Evolutionary conservation across 1,139 yeast species (phyloP), one percentile per base, ranked within the genome.

Genomic region (Scheffersomyces segobiensis): DNA sequence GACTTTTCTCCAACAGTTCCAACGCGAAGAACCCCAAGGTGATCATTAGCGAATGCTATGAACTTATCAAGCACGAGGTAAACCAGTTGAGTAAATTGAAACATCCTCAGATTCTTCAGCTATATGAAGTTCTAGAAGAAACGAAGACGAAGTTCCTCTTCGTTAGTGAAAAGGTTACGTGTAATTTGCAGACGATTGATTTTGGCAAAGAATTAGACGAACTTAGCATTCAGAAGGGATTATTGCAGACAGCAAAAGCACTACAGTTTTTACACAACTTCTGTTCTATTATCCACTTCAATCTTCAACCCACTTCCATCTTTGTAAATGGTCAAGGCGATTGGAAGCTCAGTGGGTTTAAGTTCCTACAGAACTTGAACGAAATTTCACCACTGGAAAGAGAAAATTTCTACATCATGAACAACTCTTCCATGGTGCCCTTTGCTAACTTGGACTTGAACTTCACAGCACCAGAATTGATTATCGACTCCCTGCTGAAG

Each of bases 61-160:
- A 79, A 60, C 67, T 78, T 32, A 67, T 80, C 52, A 78, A 74
- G 63, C 68, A 63, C 56, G 83, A 92, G 66, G 89, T 93, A 3
- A 78, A 85, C 42, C 88, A 89, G 61, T 75, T 93, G 68, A 86
- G 96, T 46, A 90, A 89, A 71, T 78, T 93, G 63, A 89, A 92
- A 63, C 99, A 95, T 69, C 98, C 99, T 0, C 90, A 91, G 62
- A 81, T 95, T 51, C 76, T 95, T 53, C 87, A 93, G 5, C 81
- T 95, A 10, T 85, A 90, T 54, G 98, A 93, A 71, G 96, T 96
- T 0, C 73, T 93, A 60, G 98, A 95, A 70, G 97, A 93, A 65
- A 91, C 95, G 46, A 88, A 89, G 66, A 84, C 85, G 65, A 84
- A 91, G 59, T 82, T 93, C 65, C 69, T 89, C 60, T 95, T 95